These are phyloP conservation scores for Astragalus glycyphyllos DNA, from an alignment of 306 rosid species.

Conservation along the genomic window DNA sequence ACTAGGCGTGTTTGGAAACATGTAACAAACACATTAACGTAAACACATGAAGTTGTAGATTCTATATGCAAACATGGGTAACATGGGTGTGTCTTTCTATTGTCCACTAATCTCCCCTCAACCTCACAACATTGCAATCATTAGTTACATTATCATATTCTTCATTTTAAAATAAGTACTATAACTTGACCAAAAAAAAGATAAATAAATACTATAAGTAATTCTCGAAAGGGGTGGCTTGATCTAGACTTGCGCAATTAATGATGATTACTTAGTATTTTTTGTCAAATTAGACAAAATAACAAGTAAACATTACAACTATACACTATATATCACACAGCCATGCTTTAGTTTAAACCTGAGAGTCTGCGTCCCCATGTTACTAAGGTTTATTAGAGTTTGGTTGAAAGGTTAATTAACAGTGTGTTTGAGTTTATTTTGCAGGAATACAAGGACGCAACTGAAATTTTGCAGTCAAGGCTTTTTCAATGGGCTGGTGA, in stretches of 20 bases:
- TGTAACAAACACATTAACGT: slow-evolving; percentile 47
- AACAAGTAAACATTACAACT: no score
- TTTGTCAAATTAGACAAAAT: no score
- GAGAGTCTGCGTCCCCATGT: no score
- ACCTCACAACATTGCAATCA: neutral
- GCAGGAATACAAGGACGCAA: slow-evolving; percentile 66
- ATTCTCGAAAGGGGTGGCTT: neutral
- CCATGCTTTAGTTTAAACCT: no score
- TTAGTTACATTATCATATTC: neutral
- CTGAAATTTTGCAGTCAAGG: slow-evolving; percentile 52
- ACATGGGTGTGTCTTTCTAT: slow-evolving; percentile 52
- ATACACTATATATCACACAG: no score
- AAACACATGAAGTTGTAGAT: slow-evolving; percentile 38
- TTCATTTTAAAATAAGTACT: neutral
- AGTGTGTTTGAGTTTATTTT: neutral
- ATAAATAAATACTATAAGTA: no score
- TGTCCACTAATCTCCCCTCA: slow-evolving; percentile 30
- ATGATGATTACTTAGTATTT: neutral
- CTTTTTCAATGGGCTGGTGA: slow-evolving; percentile 79
- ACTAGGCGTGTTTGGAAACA: slow-evolving; percentile 39
- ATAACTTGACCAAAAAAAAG: no score
- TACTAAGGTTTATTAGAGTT: neutral
- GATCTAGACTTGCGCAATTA: neutral
- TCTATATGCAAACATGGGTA: slow-evolving; percentile 41
- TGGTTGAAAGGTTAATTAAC: neutral